Evolutionary conservation across 208 protist genomes (phyloP).

Genomic region (Crithidia acanthocephali): DNA sequence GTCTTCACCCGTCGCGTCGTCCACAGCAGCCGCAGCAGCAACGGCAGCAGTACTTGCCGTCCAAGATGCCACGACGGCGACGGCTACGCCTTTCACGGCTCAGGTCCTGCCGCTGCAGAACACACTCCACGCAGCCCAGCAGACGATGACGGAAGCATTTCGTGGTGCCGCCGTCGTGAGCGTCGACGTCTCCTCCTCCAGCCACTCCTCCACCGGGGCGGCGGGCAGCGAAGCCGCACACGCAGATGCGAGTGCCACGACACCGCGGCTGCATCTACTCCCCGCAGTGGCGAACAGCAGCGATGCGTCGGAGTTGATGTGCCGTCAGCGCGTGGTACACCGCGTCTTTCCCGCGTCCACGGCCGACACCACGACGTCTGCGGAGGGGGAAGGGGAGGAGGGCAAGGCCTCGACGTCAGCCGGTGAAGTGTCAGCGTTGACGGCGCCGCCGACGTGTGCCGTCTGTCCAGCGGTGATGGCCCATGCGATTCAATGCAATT

Average conservation of each 20-base stretch:
- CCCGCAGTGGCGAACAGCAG: constrained; percentile 7
- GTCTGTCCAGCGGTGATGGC: constrained; percentile 50
- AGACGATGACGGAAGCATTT: neutral
- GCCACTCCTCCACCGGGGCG: constrained; percentile 1
- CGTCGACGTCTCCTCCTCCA: neutral
- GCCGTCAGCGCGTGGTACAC: constrained; percentile 16
- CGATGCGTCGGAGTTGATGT: constrained; percentile 17
- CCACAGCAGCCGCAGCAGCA: neutral
- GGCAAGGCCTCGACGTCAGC: neutral
- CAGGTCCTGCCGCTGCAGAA: neutral
- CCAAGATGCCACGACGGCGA: constrained; percentile 5
- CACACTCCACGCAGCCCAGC: constrained; percentile 4
- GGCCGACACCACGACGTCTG: neutral
- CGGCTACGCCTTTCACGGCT: constrained; percentile 9
- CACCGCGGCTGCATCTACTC: neutral
- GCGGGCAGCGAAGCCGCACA: neutral
- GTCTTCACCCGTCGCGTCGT: neutral
- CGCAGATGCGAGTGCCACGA: neutral
- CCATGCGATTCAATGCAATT: constrained; percentile 48
- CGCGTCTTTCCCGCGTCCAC: neutral
- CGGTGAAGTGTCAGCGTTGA: neutral
- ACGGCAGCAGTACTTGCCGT: neutral
- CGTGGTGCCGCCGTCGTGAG: neutral
- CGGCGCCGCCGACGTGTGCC: constrained; percentile 20
- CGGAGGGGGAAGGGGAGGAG: neutral